These are phyloP conservation scores for Nyssa sinensis DNA, from an alignment of 148 eudicot genomes.

Conservation along the genomic window DNA sequence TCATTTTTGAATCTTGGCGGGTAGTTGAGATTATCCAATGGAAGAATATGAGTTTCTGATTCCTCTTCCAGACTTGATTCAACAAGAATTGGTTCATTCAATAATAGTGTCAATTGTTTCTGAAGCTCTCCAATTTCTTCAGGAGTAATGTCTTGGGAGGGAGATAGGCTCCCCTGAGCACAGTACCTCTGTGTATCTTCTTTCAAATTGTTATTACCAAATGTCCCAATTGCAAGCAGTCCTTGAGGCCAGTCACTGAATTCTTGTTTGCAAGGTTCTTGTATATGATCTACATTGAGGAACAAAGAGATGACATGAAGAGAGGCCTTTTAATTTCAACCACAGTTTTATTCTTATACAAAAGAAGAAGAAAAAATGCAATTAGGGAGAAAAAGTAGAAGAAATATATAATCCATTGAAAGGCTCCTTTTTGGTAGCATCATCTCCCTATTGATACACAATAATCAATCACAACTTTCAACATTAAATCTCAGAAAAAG, in stretches of 20 bases:
- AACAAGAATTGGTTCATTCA: slow-evolving; percentile 15
- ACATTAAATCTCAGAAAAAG: no score
- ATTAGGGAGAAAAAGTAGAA: not conserved
- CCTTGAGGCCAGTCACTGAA: slow-evolving; percentile 82
- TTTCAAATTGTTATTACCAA: slow-evolving; percentile 41
- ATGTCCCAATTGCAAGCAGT: slow-evolving; percentile 74
- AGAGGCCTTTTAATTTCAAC: not conserved
- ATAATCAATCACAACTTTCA: no score
- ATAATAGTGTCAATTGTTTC: slow-evolving; percentile 32
- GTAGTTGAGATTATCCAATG: slow-evolving; percentile 9
- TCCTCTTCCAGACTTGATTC: slow-evolving; percentile 12
- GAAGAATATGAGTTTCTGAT: slow-evolving; percentile 18
- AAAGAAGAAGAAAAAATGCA: not conserved
- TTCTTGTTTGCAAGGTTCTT: slow-evolving; percentile 48
- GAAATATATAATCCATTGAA: not conserved
- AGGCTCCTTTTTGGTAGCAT: no score
- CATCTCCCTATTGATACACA: no score
- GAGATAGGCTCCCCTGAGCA: slow-evolving; percentile 8
- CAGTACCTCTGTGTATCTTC: slow-evolving; percentile 23
- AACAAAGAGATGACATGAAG: not conserved
- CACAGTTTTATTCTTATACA: not conserved
- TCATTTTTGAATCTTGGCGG: slow-evolving; percentile 14
- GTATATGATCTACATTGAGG: slow-evolving; percentile 26
- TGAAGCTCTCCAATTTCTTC: slow-evolving; percentile 46
- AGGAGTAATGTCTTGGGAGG: slow-evolving; percentile 24